Percentiles rank a stretch among this genome's conserved stretches.
Evolutionary conservation across 176 grass and related monocot genomes (phyloP).

Genomic region (Phoenix roebelenii): DNA sequence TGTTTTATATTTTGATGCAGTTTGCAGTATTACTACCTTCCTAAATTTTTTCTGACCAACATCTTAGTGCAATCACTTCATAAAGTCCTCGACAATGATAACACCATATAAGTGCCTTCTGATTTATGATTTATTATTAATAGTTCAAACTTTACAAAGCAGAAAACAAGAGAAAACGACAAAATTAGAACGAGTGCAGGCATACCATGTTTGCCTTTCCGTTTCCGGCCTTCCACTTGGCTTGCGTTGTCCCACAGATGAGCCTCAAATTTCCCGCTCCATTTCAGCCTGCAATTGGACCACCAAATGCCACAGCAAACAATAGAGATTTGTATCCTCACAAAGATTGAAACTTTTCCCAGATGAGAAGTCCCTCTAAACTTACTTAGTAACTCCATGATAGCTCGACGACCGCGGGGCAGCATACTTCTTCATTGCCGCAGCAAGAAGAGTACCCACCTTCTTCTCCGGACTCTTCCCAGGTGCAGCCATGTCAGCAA

Average conservation of each 20-base stretch:
- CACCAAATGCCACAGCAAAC: not conserved
- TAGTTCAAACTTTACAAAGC: too few relatives aligned
- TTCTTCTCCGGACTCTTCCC: constrained; percentile 28
- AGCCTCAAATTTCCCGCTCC: constrained; percentile 83
- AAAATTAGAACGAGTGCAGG: not conserved
- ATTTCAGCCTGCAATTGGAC: constrained; percentile 45
- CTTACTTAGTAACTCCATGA: constrained; percentile 87
- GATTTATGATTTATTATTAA: too few relatives aligned
- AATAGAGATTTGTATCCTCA: not conserved
- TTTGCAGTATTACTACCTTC: too few relatives aligned
- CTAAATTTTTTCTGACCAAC: too few relatives aligned
- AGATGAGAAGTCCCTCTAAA: not conserved
- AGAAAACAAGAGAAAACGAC: not conserved
- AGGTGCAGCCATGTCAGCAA: not conserved
- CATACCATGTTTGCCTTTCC: constrained; percentile 66
- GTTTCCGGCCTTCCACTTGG: constrained; percentile 55
- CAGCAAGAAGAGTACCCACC: constrained; percentile 36
- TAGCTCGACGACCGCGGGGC: constrained; percentile 68
- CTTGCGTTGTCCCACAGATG: constrained; percentile 80
- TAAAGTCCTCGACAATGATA: too few relatives aligned
- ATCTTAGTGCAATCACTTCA: too few relatives aligned
- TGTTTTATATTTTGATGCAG: too few relatives aligned
- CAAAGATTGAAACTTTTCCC: not conserved
- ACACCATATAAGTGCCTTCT: too few relatives aligned
- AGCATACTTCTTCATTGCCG: constrained; percentile 70